Evolutionary conservation across 2,329 filamentous ascomycete genomes (phyloP).

Genomic region (Colletotrichum spaethianum): DNA sequence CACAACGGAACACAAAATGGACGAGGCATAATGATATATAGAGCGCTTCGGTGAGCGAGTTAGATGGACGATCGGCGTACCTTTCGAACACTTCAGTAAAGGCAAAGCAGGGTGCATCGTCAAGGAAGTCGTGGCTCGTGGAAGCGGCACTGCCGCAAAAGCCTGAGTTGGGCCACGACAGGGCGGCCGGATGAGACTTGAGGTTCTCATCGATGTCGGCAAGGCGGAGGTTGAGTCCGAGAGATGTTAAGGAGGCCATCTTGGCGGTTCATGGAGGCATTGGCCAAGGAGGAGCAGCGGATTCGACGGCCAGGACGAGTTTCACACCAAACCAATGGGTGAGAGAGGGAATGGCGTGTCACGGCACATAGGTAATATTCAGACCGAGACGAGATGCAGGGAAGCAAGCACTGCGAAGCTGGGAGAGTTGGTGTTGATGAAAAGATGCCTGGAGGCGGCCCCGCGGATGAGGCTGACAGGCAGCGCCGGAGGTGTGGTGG

Average conservation of each 20-base stretch:
- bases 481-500: conserved; percentile 26
- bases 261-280: conserved; percentile 8
- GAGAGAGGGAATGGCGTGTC: not conserved
- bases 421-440: conserved; percentile 17
- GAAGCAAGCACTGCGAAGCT: not conserved
- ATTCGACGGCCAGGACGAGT: not conserved
- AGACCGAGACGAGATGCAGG: not conserved
- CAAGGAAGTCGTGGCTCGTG: conserved; percentile 6
- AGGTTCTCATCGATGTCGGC: conserved; percentile 36
- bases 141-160: not conserved
- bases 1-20: not conserved
- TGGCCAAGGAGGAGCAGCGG: not conserved
- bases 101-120: conserved; percentile 33
- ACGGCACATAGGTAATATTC: not conserved
- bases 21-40: not conserved
- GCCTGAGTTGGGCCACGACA: conserved; percentile 7
- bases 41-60: not conserved
- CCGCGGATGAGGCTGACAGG: conserved; percentile 29
- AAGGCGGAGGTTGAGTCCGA: conserved; percentile 36
- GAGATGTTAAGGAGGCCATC: conserved; percentile 23
- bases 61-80: conserved; percentile 38
- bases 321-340: not conserved
- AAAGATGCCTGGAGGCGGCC: conserved; percentile 22
- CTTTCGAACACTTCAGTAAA: conserved; percentile 43
- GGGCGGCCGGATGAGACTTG: conserved; percentile 23